A percentile compares a stretch with the other conserved stretches of the same genome.
Evolutionary conservation across 2,329 filamentous ascomycete species (phyloP).

Genomic region (Penicillium palitans): DNA sequence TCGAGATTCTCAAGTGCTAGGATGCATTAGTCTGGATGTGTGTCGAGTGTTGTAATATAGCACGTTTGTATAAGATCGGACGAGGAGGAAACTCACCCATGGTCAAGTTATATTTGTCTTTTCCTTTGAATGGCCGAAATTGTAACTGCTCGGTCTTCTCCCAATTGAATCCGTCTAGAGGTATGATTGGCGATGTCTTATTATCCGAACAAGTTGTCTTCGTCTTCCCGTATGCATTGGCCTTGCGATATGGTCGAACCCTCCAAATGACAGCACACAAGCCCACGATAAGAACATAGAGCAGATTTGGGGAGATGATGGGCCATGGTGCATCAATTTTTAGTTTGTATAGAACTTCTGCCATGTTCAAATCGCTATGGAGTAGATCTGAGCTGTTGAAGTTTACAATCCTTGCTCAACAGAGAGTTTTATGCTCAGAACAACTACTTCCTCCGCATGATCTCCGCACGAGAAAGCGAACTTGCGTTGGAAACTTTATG

Average conservation of each 20-base stretch:
- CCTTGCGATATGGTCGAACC: neutral
- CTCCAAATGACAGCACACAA: constrained; percentile 2
- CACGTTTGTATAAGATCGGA: neutral
- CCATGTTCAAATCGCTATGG: neutral
- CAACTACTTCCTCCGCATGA: constrained; percentile 11
- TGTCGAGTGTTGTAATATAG: constrained; percentile 1
- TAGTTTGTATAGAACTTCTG: neutral
- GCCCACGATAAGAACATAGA: constrained; percentile 3
- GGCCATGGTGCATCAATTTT: neutral
- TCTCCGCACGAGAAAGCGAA: constrained; percentile 5
- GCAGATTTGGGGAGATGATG: neutral
- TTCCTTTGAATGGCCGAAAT: constrained; percentile 60
- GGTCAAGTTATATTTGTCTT: constrained; percentile 61
- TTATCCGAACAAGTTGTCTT: neutral
- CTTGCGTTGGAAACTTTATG: neutral
- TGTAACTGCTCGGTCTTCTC: constrained; percentile 53
- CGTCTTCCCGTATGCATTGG: neutral
- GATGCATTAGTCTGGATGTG: constrained; percentile 2
- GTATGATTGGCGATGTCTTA: constrained; percentile 34
- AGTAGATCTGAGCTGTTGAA: neutral
- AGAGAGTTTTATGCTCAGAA: neutral
- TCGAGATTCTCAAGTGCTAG: constrained; percentile 55
- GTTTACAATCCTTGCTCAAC: neutral
- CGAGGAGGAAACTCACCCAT: constrained; percentile 52
- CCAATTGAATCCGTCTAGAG: constrained; percentile 55